Evolutionary conservation across 768 basidiomycete species (phyloP), one percentile per base, ranked within the genome.

Genomic region (Leucogyrophana mollusca): DNA sequence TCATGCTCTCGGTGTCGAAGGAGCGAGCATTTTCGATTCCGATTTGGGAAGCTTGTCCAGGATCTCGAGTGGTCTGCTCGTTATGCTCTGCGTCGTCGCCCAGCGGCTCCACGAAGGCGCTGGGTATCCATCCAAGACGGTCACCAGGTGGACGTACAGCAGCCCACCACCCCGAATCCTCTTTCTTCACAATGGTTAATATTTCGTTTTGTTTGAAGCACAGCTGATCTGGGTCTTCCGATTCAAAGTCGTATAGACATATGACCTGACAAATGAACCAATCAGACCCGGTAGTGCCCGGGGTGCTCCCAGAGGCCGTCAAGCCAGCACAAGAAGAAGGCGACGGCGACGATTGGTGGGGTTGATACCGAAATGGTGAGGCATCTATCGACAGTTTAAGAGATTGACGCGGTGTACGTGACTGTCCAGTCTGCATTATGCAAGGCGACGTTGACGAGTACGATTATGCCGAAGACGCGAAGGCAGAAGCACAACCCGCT

Each of bases 131-230:
- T 37, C 88, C 86, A 24, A 87, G 72, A 25, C 65, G 60, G 40
- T 74, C 68, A 10, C 75, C 76, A 30, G 71, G 71, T 9, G 66
- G 65, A 18, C 79, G 72, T 66, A 85, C 76, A 16, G 87, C 89
- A 16, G 85, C 87, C 86, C 87, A 90, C 88, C 87, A 90, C 9
- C 89, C 88, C 2, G 82, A 78, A 10, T 76, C 72, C 61, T 89
- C 85, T 61, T 78, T 73, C 62, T 80, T 81, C 36, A 90, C 71
- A 42, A 90, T 69, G 18, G 79, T 76, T 22, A 91, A 65, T 17
- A 89, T 76, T 52, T 90, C 87, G 50, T 80, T 78, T 66, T 78
- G 77, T 33, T 64, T 65, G 62, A 90, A 88, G 3, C 77, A 66
- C 14, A 90, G 71, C 46, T 83, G 80, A 55, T 74, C 76, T 13